Conservation (phyloP, 1,139 yeast species). For the Blastobotrys buckinghamii region DNA sequence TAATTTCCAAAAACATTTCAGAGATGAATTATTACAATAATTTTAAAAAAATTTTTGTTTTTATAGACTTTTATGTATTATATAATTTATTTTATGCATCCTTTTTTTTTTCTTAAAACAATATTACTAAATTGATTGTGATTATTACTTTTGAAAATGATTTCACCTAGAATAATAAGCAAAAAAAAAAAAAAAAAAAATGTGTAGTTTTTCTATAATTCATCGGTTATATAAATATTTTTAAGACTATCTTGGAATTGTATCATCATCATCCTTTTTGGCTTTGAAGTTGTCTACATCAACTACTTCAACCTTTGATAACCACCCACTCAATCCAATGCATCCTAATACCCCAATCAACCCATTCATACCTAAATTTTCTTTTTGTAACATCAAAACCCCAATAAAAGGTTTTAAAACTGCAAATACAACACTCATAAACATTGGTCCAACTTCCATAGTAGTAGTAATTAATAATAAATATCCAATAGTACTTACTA, state of each 20-base stretch:
- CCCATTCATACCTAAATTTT: neutral
- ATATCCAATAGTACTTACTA: conserved; percentile 25
- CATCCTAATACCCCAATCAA: neutral
- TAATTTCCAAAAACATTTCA: conserved; percentile 84
- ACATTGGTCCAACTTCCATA: neutral
- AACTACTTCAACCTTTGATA: neutral
- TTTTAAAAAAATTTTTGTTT: neutral
- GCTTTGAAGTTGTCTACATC: neutral
- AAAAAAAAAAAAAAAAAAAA: too few species aligned
- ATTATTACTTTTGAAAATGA: neutral
- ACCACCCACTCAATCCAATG: neutral
- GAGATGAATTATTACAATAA: conserved; percentile 88
- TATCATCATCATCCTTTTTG: too few species aligned
- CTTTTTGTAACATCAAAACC: neutral
- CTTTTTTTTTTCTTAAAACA: neutral
- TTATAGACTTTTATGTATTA: neutral
- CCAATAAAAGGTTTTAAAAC: neutral
- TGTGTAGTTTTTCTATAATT: too few species aligned
- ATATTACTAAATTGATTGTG: too few species aligned
- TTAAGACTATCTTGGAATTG: too few species aligned
- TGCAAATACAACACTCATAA: neutral
- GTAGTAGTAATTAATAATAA: conserved; percentile 13
- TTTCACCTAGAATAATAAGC: neutral
- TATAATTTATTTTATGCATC: neutral
- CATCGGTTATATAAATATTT: too few species aligned